Evolutionary conservation across 116 monocot species (phyloP).

Genomic region (Papilionanthe hybrid): DNA sequence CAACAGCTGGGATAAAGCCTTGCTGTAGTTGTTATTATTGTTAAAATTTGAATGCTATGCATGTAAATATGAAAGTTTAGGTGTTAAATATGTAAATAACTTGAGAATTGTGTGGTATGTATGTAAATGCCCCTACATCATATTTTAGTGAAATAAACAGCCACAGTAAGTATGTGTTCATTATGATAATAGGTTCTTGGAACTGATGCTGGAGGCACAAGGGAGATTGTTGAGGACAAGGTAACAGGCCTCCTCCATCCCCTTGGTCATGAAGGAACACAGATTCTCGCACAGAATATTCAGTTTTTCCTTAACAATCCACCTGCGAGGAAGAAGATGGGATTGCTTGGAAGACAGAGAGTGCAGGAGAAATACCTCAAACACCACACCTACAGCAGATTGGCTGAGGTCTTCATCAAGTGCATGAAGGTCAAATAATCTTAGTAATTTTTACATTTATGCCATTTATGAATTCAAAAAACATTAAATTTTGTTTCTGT

Average conservation of each 20-base stretch:
- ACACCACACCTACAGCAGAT: slow-evolving; percentile 50
- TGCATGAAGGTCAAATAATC: slow-evolving; percentile 68
- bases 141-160: background rate
- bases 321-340: slow-evolving; percentile 58
- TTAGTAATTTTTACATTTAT: too few species aligned
- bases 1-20: too few species aligned
- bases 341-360: slow-evolving; percentile 57
- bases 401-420: slow-evolving; percentile 54
- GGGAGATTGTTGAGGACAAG: slow-evolving; percentile 74
- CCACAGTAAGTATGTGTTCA: background rate
- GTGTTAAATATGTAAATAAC: too few species aligned
- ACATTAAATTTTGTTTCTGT: too few species aligned
- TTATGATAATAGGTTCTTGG: slow-evolving; percentile 61
- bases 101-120: too few species aligned
- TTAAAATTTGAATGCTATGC: too few species aligned
- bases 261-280: slow-evolving; percentile 47
- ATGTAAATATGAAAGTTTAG: too few species aligned
- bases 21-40: too few species aligned
- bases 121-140: too few species aligned
- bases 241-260: slow-evolving; percentile 86
- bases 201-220: slow-evolving; percentile 88
- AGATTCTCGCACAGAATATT: slow-evolving; percentile 56
- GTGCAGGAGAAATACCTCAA: slow-evolving; percentile 68
- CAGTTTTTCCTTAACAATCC: slow-evolving; percentile 49
- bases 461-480: too few species aligned